Evolutionary conservation across 164 flowering plant genomes (phyloP).

Genomic region (Kingdonia uniflora): DNA sequence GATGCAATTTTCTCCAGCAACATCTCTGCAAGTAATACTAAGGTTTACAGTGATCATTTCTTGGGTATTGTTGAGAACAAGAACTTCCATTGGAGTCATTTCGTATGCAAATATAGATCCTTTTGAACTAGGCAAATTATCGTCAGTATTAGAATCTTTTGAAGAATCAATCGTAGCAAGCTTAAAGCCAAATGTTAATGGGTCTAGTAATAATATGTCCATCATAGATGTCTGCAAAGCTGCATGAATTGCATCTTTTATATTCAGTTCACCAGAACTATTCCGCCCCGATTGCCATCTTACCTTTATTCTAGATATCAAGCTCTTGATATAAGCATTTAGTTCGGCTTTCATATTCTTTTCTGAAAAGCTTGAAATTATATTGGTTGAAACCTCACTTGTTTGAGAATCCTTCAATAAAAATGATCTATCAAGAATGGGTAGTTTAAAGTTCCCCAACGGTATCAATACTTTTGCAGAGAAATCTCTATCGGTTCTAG

Average conservation of each 20-base stretch:
- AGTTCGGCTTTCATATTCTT: constrained; percentile 77
- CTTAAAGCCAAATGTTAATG: constrained; percentile 90
- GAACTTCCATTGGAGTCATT: constrained; percentile 87
- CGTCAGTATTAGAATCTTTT: constrained; percentile 14
- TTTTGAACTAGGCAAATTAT: constrained; percentile 16
- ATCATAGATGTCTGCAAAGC: constrained; percentile 87
- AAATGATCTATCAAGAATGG: constrained; percentile 80
- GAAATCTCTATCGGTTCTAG: constrained; percentile 91
- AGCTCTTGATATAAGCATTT: constrained; percentile 70
- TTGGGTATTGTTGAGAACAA: constrained; percentile 89
- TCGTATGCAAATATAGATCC: constrained; percentile 63
- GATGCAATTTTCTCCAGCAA: constrained; percentile 86
- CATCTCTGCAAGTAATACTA: constrained; percentile 84
- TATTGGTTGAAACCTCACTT: constrained; percentile 27
- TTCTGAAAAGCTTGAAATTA: constrained; percentile 48
- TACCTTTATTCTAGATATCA: constrained; percentile 84
- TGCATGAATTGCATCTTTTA: constrained; percentile 80
- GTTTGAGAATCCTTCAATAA: constrained; percentile 42
- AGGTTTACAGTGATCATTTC: constrained; percentile 70
- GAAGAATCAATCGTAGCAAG: constrained; percentile 31
- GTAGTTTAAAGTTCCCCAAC: constrained; percentile 88
- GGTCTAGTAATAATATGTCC: constrained; percentile 92
- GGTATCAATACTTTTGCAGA: constrained; percentile 93
- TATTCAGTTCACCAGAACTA: constrained; percentile 87
- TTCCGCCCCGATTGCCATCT: constrained; percentile 94